phyloP scores from a whole-genome alignment of 495 filamentous ascomycete species.

The Penicillium ucsense region DNA sequence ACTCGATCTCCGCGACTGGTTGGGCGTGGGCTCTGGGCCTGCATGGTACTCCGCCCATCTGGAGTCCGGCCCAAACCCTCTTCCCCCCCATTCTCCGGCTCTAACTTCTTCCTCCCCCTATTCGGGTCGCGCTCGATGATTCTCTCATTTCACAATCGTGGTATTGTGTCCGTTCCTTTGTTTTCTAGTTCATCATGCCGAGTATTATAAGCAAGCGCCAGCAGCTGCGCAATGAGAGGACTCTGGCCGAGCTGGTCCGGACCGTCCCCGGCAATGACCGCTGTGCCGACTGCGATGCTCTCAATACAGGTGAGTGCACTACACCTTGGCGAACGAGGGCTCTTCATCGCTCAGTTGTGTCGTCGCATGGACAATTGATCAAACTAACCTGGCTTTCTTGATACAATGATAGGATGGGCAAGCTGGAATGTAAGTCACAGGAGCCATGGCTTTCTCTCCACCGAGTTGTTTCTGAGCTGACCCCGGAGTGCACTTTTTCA shows the following conservation, averaged over 20 bases:
- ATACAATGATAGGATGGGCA: conserved; percentile 65
- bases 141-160: conserved; percentile 5
- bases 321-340: too few species aligned
- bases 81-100: neutral
- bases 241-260: conserved; percentile 82
- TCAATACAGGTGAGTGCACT: conserved; percentile 72
- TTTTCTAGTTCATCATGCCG: conserved; percentile 34
- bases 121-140: neutral
- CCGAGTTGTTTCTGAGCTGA: too few species aligned
- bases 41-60: neutral
- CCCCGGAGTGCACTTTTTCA: conserved; percentile 23
- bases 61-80: neutral
- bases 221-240: conserved; percentile 90
- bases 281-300: conserved; percentile 86
- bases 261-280: conserved; percentile 83
- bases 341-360: too few species aligned
- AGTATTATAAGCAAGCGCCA: conserved; percentile 75
- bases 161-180: conserved; percentile 14
- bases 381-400: neutral
- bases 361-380: too few species aligned
- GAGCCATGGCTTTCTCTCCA: too few species aligned
- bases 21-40: neutral
- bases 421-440: conserved; percentile 80
- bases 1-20: neutral
- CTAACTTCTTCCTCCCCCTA: conserved; percentile 10